Evolutionary conservation across 352 stramenopile species (phyloP).

Genomic region (Phytopythium oedochilum): DNA sequence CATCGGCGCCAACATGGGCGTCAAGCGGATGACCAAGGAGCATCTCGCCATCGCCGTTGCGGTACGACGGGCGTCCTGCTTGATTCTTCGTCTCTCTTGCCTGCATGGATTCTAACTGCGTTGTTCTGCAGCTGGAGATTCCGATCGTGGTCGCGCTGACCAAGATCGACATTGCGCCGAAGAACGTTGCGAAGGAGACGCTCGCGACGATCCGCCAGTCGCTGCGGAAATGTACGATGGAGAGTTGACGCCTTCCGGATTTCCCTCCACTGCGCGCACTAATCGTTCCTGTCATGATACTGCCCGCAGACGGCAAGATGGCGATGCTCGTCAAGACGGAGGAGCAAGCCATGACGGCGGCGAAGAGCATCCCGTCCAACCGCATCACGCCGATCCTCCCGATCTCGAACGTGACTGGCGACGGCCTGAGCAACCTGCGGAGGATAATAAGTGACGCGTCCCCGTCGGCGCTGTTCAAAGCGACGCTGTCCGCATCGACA

Average conservation of each 20-base stretch:
- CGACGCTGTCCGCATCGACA: constrained; percentile 51
- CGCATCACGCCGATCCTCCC: constrained; percentile 96
- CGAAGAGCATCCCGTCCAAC: constrained; percentile 88
- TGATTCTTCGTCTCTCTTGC: background rate
- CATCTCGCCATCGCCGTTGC: constrained; percentile 91
- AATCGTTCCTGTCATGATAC: too few relatives aligned
- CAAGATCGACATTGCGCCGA: constrained; percentile 93
- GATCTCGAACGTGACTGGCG: constrained; percentile 97
- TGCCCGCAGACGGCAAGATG: constrained; percentile 92
- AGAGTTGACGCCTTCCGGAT: too few relatives aligned
- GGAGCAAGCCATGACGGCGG: constrained; percentile 82
- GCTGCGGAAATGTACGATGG: constrained; percentile 63
- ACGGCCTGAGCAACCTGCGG: constrained; percentile 82
- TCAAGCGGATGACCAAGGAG: constrained; percentile 94
- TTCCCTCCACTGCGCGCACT: too few relatives aligned
- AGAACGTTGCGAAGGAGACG: constrained; percentile 92
- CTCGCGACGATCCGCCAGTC: constrained; percentile 85
- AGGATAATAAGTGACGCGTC: constrained; percentile 70
- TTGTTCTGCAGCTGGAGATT: constrained; percentile 70
- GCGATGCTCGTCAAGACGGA: constrained; percentile 90
- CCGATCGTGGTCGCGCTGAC: constrained; percentile 93
- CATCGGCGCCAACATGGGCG: constrained; percentile 92
- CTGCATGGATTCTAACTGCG: too few relatives aligned
- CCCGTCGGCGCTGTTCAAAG: constrained; percentile 67
- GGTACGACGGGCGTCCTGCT: constrained; percentile 22